Conservation (phyloP, 148 eudicot genomes). For the Selenicereus undatus region DNA sequence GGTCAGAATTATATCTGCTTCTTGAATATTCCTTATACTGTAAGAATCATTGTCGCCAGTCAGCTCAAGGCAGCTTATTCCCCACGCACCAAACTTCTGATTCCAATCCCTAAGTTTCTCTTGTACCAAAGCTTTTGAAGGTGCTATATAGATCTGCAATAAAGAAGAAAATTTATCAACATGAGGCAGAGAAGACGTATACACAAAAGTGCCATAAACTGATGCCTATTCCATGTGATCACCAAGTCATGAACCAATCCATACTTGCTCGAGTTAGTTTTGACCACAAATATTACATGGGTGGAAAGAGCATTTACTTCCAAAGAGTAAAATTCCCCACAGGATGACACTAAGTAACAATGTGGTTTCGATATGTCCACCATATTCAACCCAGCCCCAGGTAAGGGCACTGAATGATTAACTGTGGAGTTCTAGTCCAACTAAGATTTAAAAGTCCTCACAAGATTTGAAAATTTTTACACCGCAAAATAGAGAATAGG, state of each 20-base stretch:
- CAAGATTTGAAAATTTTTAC: background rate
- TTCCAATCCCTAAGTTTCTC: slow-evolving; percentile 95
- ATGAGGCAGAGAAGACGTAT: background rate
- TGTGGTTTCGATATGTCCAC: background rate
- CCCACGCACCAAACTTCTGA: slow-evolving; percentile 67
- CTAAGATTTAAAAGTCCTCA: background rate
- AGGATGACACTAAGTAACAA: background rate
- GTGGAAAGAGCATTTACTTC: background rate
- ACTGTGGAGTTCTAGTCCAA: background rate
- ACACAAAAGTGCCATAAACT: background rate
- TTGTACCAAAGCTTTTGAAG: slow-evolving; percentile 97
- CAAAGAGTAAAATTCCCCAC: background rate
- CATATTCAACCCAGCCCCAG: background rate
- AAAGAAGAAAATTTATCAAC: background rate
- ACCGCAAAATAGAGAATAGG: background rate
- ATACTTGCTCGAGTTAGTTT: background rate
- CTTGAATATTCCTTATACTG: slow-evolving; percentile 64
- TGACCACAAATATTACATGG: background rate
- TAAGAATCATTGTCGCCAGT: slow-evolving; percentile 89
- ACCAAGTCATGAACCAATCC: background rate
- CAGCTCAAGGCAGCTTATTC: slow-evolving; percentile 84
- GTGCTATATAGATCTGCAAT: slow-evolving; percentile 81
- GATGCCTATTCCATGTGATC: background rate
- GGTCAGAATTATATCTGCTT: slow-evolving; percentile 87
- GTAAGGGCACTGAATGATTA: background rate